Evolutionary conservation across 352 stramenopile species (phyloP), one percentile per base, ranked within the genome.

Genomic region (Phytophthora lateralis): DNA sequence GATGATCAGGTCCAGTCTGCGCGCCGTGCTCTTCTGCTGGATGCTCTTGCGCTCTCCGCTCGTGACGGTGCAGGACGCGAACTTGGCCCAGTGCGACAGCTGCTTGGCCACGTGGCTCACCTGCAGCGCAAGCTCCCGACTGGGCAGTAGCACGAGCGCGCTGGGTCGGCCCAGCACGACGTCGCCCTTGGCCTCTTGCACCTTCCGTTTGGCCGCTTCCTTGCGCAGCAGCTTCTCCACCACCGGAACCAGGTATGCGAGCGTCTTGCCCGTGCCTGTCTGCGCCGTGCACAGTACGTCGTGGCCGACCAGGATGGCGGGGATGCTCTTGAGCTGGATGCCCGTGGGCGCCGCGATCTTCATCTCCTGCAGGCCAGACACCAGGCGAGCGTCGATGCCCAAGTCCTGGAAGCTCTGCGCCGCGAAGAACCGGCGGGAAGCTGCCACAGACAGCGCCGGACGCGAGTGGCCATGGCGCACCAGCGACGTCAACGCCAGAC

Each of bases 21-120:
- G 69, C 2, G 58, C 43, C 7, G 85, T 47, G 26, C 79, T 85
- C 41, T 71, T 61, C 49, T 86, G 71, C 59, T 91, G 78, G 32
- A 90, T 80, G 55, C 74, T 87, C 63, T 89, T 86, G 66, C 73
- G 79, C 55, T 90, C 82, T 18, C 81, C 78, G 52, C 81, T 84
- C 10, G 84, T 92, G 55, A 91, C 63, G 18, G 70, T 79, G 45
- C 63, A 73, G 9, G 78, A 90, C 47, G 83, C 68, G 39, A 92
- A 93, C 65, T 90, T 90, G 47, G 74, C 82, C 8, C 64, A 72
- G 49, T 93, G 85, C 1, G 86, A 71, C 17, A 92, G 63, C 18
- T 78, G 66, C 52, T 90, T 89, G 26, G 84, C 82, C 11, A 93
- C 82, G 5, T 78, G 70, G 20, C 69, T 77, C 26, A 93, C 81